These are phyloP conservation scores for Helianthus tuberosus DNA, from an alignment of 129 eudicot species.

Conservation along the genomic window DNA sequence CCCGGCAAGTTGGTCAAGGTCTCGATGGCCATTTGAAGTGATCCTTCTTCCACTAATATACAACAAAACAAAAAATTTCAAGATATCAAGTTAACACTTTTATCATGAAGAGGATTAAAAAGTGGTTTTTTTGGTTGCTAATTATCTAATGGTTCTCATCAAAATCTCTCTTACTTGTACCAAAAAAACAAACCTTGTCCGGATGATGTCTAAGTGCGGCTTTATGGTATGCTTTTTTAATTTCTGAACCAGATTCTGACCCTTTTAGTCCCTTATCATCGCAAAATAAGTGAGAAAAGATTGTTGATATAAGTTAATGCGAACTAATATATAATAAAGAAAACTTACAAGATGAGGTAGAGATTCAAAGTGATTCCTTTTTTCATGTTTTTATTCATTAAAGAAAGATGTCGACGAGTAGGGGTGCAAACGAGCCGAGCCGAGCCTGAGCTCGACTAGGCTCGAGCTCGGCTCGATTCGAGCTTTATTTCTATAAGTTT, in stretches of 20 bases:
- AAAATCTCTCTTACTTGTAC: background rate
- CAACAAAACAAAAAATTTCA: too few relatives aligned
- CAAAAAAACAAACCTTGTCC: conserved; percentile 65
- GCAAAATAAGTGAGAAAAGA: background rate
- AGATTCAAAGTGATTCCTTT: conserved; percentile 54
- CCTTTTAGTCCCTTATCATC: conserved; percentile 73
- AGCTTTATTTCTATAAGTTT: too few relatives aligned
- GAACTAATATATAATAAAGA: background rate
- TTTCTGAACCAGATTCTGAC: conserved; percentile 71
- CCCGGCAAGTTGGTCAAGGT: too few relatives aligned
- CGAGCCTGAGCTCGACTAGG: too few relatives aligned
- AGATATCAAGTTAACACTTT: too few relatives aligned
- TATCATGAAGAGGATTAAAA: conserved; percentile 1
- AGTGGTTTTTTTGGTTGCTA: background rate
- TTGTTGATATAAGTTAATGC: background rate
- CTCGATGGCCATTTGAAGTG: too few relatives aligned
- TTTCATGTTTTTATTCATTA: conserved; percentile 51
- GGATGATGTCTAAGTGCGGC: conserved; percentile 98
- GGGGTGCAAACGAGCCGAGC: too few relatives aligned
- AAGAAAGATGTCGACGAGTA: conserved; percentile 65
- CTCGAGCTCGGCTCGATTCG: too few relatives aligned
- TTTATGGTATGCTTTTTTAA: conserved; percentile 87
- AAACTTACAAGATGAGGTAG: conserved; percentile 78
- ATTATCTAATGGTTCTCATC: background rate
- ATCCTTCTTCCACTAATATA: too few relatives aligned